Conservation (phyloP, 192 early-diverging fungal genomes). For the Podila verticillata region DNA sequence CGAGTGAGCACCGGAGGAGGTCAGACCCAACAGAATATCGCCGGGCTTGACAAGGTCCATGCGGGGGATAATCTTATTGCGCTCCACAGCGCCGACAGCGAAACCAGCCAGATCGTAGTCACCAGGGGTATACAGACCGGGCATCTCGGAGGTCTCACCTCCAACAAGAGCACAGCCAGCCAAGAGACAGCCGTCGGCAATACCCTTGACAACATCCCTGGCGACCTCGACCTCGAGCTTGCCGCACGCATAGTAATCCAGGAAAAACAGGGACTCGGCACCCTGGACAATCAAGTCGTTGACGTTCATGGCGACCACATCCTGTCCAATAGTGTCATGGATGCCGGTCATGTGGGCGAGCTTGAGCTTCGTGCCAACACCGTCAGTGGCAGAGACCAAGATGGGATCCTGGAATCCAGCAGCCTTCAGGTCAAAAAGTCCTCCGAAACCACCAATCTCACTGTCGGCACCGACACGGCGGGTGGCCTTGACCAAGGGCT, state of each 20-base stretch:
- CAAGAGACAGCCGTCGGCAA: slow-evolving; percentile 92
- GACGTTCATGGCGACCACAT: slow-evolving; percentile 99
- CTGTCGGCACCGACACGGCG: slow-evolving; percentile 92
- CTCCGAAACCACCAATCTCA: slow-evolving; percentile 98
- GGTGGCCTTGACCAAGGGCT: slow-evolving; percentile 94
- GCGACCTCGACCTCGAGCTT: slow-evolving; percentile 94
- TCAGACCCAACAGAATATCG: slow-evolving; percentile 90
- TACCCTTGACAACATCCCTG: slow-evolving; percentile 90
- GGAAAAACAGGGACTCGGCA: slow-evolving; percentile 98
- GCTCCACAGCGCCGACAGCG: slow-evolving; percentile 96
- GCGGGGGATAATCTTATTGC: slow-evolving; percentile 86
- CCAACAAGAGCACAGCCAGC: slow-evolving; percentile 95
- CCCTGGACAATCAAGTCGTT: slow-evolving; percentile 99
- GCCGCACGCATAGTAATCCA: slow-evolving; percentile 98
- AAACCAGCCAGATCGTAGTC: slow-evolving; percentile 97
- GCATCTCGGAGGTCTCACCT: slow-evolving; percentile 99
- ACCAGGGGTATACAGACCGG: slow-evolving; percentile 86
- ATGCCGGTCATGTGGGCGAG: slow-evolving; percentile 88
- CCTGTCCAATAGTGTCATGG: slow-evolving; percentile 96
- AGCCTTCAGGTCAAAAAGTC: slow-evolving; percentile 95
- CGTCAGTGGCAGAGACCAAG: slow-evolving; percentile 97
- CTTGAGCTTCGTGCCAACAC: slow-evolving; percentile 98
- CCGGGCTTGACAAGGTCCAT: slow-evolving; percentile 77
- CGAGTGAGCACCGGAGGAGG: slow-evolving; percentile 97
- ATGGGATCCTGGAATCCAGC: slow-evolving; percentile 94